phyloP scores from a whole-genome alignment of 129 eudicot genomes.

The Cynara cardunculus region DNA sequence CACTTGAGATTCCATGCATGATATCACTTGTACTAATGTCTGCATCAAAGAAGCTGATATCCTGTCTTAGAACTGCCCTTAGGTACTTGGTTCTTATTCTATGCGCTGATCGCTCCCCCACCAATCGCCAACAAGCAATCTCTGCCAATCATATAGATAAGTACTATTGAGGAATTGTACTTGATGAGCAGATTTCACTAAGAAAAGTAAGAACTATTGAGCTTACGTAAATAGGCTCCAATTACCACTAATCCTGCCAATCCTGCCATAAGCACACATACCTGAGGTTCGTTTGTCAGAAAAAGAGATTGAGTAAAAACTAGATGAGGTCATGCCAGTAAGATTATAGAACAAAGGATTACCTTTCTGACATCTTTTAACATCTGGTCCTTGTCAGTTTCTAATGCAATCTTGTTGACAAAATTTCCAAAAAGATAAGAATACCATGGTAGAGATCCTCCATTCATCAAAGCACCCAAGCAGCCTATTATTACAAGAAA shows the following conservation, averaged over 20 bases:
- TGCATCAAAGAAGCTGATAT: slow-evolving; percentile 69
- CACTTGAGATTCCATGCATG: slow-evolving; percentile 92
- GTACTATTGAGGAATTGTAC: not conserved
- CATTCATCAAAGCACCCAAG: slow-evolving; percentile 74
- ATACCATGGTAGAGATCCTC: slow-evolving; percentile 88
- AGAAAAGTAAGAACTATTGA: not conserved
- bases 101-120: slow-evolving; percentile 82
- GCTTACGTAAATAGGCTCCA: slow-evolving; percentile 81
- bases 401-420: slow-evolving; percentile 58
- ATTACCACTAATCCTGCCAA: slow-evolving; percentile 56
- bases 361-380: slow-evolving; percentile 60
- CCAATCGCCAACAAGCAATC: slow-evolving; percentile 78
- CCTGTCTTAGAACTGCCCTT: slow-evolving; percentile 74
- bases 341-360: not conserved
- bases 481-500: slow-evolving; percentile 63
- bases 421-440: slow-evolving; percentile 67
- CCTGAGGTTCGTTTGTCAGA: slow-evolving; percentile 33
- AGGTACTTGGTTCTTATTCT: slow-evolving; percentile 75
- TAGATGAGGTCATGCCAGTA: not conserved
- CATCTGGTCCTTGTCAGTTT: slow-evolving; percentile 50
- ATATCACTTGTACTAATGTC: slow-evolving; percentile 65
- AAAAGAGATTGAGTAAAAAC: not conserved
- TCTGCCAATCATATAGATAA: slow-evolving; percentile 34
- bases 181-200: not conserved
- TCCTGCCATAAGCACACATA: slow-evolving; percentile 64